A percentile compares a stretch with the other conserved stretches of the same genome.
These are phyloP conservation scores for Primulina eburnea DNA, from an alignment of 257 asterid species.

Conservation along the genomic window DNA sequence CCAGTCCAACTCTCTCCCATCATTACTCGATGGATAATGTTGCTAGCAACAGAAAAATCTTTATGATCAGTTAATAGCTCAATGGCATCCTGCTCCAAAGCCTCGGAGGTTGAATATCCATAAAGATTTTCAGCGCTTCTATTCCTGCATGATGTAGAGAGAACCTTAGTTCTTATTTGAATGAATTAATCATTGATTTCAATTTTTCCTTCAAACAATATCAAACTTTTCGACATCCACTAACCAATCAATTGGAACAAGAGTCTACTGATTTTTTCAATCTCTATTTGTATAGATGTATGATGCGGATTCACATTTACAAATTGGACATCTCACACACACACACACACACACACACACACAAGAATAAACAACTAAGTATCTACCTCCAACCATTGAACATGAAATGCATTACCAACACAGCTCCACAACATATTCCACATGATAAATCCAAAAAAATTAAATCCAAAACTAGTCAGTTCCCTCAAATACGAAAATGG, in stretches of 20 bases:
- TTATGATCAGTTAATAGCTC: conserved; percentile 49
- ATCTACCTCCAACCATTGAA: neutral
- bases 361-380: too few species aligned
- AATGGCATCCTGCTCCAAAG: conserved; percentile 53
- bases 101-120: conserved; percentile 73
- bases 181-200: neutral
- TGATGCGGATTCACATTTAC: neutral
- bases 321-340: neutral
- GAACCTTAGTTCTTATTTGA: neutral
- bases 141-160: conserved; percentile 54
- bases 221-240: neutral
- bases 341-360: neutral
- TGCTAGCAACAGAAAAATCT: conserved; percentile 42
- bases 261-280: neutral
- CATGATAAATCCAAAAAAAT: conserved; percentile 8
- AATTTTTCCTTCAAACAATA: neutral
- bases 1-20: conserved; percentile 89
- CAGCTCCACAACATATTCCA: neutral
- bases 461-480: neutral
- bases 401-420: neutral
- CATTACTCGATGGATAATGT: conserved; percentile 47
- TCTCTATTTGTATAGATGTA: neutral
- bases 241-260: neutral
- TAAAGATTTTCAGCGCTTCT: conserved; percentile 66
- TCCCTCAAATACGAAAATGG: neutral